These are phyloP conservation scores for Clavaria fumosa DNA, from an alignment of 768 basidiomycete species.

Conservation along the genomic window DNA sequence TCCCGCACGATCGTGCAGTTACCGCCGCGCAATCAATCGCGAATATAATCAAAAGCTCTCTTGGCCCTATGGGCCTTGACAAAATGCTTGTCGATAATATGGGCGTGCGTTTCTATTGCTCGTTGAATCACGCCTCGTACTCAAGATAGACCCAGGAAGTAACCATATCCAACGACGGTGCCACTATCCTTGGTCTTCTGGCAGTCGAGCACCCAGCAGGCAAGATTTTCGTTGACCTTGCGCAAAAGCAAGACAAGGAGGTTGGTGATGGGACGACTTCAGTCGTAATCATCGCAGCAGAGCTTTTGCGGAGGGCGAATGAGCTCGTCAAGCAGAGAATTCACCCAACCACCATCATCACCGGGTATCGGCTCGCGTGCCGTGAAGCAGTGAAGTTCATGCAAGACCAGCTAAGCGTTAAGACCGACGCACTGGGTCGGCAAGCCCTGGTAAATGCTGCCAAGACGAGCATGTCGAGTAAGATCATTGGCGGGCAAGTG, in stretches of 20 bases:
- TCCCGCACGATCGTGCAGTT: constrained; percentile 33
- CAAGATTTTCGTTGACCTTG: constrained; percentile 93
- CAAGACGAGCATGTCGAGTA: constrained; percentile 97
- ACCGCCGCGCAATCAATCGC: constrained; percentile 92
- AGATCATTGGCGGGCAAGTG: constrained; percentile 90
- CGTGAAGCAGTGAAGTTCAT: constrained; percentile 95
- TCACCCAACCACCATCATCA: constrained; percentile 98
- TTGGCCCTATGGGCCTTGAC: constrained; percentile 90
- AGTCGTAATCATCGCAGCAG: constrained; percentile 96
- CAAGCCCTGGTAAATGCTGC: constrained; percentile 92
- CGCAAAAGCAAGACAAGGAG: constrained; percentile 98
- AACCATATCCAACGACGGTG: constrained; percentile 98
- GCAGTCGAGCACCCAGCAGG: constrained; percentile 96
- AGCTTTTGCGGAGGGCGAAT: constrained; percentile 88
- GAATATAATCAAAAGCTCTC: constrained; percentile 90
- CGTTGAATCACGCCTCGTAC: neutral
- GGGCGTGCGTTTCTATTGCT: constrained; percentile 47
- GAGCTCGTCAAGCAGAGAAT: constrained; percentile 97
- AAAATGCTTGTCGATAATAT: constrained; percentile 99
- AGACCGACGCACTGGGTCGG: constrained; percentile 81
- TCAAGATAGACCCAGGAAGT: constrained; percentile 54
- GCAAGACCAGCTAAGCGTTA: constrained; percentile 93
- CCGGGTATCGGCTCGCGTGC: constrained; percentile 93
- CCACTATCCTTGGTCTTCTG: constrained; percentile 90
- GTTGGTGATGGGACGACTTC: constrained; percentile 99